A percentile compares a stretch with the other conserved stretches of the same genome.
phyloP scores from a whole-genome alignment of 768 basidiomycete genomes.

The Lactarius indigo region DNA sequence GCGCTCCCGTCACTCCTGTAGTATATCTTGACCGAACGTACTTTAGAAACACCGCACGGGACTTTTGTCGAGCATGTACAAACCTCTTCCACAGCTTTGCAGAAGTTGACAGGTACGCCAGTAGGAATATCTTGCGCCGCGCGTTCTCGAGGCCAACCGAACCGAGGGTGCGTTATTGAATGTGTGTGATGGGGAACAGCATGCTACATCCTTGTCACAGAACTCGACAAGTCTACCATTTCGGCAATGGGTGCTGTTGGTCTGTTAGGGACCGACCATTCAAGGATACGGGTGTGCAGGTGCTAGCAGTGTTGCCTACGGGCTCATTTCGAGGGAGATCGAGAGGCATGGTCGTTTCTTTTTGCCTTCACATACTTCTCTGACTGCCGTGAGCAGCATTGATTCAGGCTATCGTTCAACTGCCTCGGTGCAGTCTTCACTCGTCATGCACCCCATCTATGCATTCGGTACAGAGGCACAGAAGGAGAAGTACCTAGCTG shows the following conservation, averaged over 20 bases:
- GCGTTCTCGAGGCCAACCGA: constrained; percentile 84
- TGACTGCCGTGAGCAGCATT: constrained; percentile 47
- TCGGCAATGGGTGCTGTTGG: constrained; percentile 93
- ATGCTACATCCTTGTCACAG: constrained; percentile 35
- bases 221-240: constrained; percentile 72
- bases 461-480: constrained; percentile 87
- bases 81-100: neutral
- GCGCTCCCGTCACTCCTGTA: constrained; percentile 16
- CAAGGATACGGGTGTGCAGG: constrained; percentile 93
- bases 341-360: constrained; percentile 56
- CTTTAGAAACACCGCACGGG: constrained; percentile 68
- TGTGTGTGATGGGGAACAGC: neutral
- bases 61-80: constrained; percentile 69
- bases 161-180: constrained; percentile 61
- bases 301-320: constrained; percentile 87
- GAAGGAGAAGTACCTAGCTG: constrained; percentile 87
- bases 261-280: constrained; percentile 89
- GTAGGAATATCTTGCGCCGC: constrained; percentile 80
- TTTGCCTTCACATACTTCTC: neutral
- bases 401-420: constrained; percentile 97
- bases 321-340: constrained; percentile 89
- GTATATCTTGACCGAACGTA: neutral
- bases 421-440: constrained; percentile 91
- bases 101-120: neutral
- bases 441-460: constrained; percentile 93